Evolutionary conservation across 179 eudicot species (phyloP).

Genomic region (Heliamphora pulchella): DNA sequence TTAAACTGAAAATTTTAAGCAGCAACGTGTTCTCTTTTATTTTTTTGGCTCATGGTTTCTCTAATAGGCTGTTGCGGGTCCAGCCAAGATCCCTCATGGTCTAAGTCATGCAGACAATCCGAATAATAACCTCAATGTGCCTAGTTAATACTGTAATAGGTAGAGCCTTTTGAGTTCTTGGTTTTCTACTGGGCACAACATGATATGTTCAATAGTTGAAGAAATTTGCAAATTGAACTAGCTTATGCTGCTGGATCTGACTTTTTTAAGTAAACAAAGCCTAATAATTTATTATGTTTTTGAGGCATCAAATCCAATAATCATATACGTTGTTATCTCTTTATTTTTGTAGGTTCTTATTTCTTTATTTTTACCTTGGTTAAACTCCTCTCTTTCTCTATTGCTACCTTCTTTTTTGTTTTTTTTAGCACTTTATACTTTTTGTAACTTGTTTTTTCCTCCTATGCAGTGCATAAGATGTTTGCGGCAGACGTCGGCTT

Average conservation of each 20-base stretch:
- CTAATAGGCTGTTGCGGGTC: background rate
- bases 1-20: background rate
- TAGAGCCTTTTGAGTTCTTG: background rate
- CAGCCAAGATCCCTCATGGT: background rate
- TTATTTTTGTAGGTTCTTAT: background rate
- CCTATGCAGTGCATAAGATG: constrained; percentile 87
- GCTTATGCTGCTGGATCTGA: background rate
- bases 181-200: background rate
- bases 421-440: too few relatives aligned
- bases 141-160: background rate
- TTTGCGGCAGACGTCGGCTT: constrained; percentile 88
- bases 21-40: background rate
- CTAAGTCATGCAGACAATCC: background rate
- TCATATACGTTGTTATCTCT: background rate
- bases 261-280: background rate
- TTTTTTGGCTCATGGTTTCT: background rate
- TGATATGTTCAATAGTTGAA: background rate
- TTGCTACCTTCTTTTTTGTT: too few relatives aligned
- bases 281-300: background rate
- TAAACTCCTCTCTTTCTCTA: background rate
- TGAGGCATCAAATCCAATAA: background rate
- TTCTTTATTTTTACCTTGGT: background rate
- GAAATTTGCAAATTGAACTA: background rate
- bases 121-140: background rate
- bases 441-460: constrained; percentile 2